These are phyloP conservation scores for Syzygium grande DNA, from an alignment of 345 rosid species.

Conservation along the genomic window DNA sequence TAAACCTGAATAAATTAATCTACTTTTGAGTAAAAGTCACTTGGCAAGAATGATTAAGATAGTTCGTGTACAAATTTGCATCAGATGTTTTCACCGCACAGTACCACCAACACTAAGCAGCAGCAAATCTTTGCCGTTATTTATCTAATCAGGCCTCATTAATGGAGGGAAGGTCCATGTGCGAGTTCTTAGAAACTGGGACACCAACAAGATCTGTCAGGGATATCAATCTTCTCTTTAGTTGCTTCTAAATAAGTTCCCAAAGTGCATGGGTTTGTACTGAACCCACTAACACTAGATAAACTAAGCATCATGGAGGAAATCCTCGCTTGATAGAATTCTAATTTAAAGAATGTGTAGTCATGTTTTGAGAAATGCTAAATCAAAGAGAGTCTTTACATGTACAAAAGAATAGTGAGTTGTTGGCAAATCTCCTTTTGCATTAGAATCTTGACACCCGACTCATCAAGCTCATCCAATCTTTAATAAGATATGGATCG, in stretches of 20 bases:
- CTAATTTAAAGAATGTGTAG: not conserved
- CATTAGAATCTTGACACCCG: not conserved
- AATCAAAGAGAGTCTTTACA: not conserved
- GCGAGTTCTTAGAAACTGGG: not conserved
- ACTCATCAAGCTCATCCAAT: not conserved
- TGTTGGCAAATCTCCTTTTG: not conserved
- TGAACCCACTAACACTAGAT: not conserved
- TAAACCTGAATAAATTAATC: not conserved
- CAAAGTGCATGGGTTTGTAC: not conserved
- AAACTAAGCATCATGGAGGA: not conserved
- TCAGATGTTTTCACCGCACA: not conserved
- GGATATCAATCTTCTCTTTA: not conserved
- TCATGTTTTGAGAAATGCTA: not conserved
- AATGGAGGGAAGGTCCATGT: not conserved
- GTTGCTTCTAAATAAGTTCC: conserved; percentile 1
- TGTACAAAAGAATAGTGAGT: not conserved
- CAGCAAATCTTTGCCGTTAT: not conserved
- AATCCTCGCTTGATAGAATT: not conserved
- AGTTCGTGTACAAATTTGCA: not conserved
- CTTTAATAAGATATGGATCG: not conserved
- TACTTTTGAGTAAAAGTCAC: not conserved
- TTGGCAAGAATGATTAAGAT: not conserved
- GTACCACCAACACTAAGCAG: not conserved
- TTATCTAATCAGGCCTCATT: not conserved
- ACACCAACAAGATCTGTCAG: not conserved